Evolutionary conservation across 2,329 filamentous ascomycete genomes (phyloP).

Genomic region (Thermoascus crustaceus): DNA sequence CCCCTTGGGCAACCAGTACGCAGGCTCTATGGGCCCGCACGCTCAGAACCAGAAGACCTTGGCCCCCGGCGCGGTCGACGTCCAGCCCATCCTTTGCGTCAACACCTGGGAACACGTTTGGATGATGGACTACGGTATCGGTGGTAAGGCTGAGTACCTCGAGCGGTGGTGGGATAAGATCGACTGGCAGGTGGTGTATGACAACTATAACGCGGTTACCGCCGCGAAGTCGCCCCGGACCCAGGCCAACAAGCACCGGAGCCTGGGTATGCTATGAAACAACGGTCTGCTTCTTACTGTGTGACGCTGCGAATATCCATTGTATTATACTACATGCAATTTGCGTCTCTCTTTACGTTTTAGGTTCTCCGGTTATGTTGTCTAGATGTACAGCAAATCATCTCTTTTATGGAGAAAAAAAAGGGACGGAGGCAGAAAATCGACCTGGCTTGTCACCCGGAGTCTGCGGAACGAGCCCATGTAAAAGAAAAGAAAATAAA

Average conservation of each 20-base stretch:
- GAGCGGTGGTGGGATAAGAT: slow-evolving; percentile 81
- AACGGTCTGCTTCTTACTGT: slow-evolving; percentile 8
- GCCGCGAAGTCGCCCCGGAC: slow-evolving; percentile 16
- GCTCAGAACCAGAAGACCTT: slow-evolving; percentile 26
- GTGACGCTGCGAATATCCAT: background rate
- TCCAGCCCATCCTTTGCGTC: slow-evolving; percentile 75
- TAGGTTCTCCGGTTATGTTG: slow-evolving; percentile 1
- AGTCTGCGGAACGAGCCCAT: background rate
- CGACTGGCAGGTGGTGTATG: slow-evolving; percentile 69
- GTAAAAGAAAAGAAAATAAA: background rate
- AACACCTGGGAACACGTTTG: slow-evolving; percentile 97
- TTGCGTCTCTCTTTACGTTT: slow-evolving; percentile 2
- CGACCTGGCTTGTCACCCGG: slow-evolving; percentile 1
- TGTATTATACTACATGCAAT: slow-evolving; percentile 3
- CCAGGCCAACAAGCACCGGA: slow-evolving; percentile 15
- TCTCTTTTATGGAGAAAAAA: slow-evolving; percentile 6
- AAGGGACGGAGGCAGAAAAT: slow-evolving; percentile 4
- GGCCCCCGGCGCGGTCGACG: slow-evolving; percentile 38
- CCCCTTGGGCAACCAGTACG: slow-evolving; percentile 27
- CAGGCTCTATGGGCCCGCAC: slow-evolving; percentile 28
- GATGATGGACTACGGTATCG: slow-evolving; percentile 70
- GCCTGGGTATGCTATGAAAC: slow-evolving; percentile 18
- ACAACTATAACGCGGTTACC: slow-evolving; percentile 31
- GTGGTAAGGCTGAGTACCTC: slow-evolving; percentile 68
- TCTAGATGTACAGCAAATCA: slow-evolving; percentile 13